Evolutionary conservation across 768 basidiomycete species (phyloP), one percentile per base, ranked within the genome.

Genomic region (Termitomyces sp.): DNA sequence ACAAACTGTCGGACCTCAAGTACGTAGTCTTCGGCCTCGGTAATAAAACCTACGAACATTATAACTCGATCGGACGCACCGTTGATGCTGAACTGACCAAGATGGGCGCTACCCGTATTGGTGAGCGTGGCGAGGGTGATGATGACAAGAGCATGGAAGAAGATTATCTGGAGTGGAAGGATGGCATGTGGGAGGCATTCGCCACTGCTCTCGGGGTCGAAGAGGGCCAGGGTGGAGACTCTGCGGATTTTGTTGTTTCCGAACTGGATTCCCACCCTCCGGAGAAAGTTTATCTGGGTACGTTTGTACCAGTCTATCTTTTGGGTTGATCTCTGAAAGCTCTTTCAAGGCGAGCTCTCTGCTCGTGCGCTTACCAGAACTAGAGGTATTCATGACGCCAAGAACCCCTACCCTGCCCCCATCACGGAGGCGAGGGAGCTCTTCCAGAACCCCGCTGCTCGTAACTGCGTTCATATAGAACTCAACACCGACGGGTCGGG

Each of bases 121-220:
- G 95, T 46, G 87, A 89, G 70, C 81, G 89, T 41, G 96, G 96
- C 10, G 95, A 98, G 73, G 96, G 96, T 63, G 97, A 99, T 69
- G 96, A 99, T 69, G 97, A 99, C 75, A 97, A 97, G 80, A 94
- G 91, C 70, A 98, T 99, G 95, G 96, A 99, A 72, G 96, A 99
- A 77, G 96, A 99, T 73, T 99, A 98, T 71, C 84, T 99, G 13
- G 95, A 93, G 67, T 99, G 96, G 96, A 99, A 98, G 73, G 96
- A 99, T 69, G 82, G 81, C 65, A 95, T 98, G 95, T 98, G 95
- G 91, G 87, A 89, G 18, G 85, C 86, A 5, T 92, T 98, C 61
- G 81, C 94, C n/a, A 71, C 79, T 57, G 82, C 82, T 23, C 82
- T 98, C 82, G 82, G 82, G 55, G 93, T 97, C 53, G 95, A 98